Evolutionary conservation across 2,329 filamentous ascomycete genomes (phyloP), one percentile per base, ranked within the genome.

Genomic region (Botrytis cinerea): DNA sequence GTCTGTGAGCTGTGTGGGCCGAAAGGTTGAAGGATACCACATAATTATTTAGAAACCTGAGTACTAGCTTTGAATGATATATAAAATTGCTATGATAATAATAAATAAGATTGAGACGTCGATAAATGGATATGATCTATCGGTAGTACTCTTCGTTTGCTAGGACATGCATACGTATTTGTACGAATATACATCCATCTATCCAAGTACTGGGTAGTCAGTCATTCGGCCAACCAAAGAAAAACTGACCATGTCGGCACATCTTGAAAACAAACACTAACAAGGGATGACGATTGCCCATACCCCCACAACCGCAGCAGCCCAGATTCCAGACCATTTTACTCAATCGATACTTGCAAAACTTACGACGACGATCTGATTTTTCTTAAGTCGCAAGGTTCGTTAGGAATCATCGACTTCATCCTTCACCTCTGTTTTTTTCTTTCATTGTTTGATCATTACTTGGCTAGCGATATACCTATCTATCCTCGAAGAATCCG

Each of bases 241-340:
- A 43, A 45, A 28, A 63, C 43, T 63, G 61, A 43, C 25, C 35
- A 43, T 63, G 25, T 48, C 59, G 72, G 12, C 40, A 9, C 22
- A 61, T 62, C 38, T 35, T 18, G 22, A 40, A 62, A 40, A 40
- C 22, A 25, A 62, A n/a, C 25, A n/a, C 16, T 43, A 40, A 62
- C 59, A 61, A 61, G 59, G 59, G 59, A 61, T 61, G 22, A 40
- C 35, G 38, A 38, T 61, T 40, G 35, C 35, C 35, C 59, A 38
- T 8, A 18, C 43, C 63, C 43, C 63, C 46, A 35, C 63, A 48
- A 38, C 43, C 43, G 45, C 63, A 66, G 63, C 38, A 63, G 38
- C 40, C 48, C 48, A 57, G 38, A 69, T 69, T 43, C 64, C 64
- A 67, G 64, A 67, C 40, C 64, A 51, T 51, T 16, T 32, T 57